A percentile compares a stretch with the other conserved stretches of the same genome.
phyloP scores from a whole-genome alignment of 495 filamentous ascomycete species.

The Aspergillus mulundensis region DNA sequence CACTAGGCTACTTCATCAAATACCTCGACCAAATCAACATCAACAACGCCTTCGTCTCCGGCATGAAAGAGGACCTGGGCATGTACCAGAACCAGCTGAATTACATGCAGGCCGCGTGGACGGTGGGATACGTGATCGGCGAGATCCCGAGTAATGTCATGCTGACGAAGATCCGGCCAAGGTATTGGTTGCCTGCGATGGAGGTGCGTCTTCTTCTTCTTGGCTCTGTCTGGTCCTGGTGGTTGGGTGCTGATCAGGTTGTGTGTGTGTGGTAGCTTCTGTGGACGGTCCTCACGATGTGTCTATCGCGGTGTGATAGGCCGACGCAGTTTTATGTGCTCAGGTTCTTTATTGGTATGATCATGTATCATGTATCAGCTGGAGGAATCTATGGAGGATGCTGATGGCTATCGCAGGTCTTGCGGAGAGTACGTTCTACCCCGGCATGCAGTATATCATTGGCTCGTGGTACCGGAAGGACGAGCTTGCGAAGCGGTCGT shows the following conservation, averaged over 20 bases:
- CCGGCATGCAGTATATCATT: slow-evolving; percentile 45
- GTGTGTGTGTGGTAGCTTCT: too few species aligned
- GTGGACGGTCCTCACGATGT: slow-evolving; percentile 53
- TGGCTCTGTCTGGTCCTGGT: too few species aligned
- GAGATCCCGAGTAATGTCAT: slow-evolving; percentile 60
- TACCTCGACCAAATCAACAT: slow-evolving; percentile 56
- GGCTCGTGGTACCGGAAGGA: slow-evolving; percentile 51
- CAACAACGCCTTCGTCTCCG: slow-evolving; percentile 51
- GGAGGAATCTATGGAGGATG: not conserved
- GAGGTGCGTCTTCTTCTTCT: slow-evolving; percentile 26
- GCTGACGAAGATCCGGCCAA: slow-evolving; percentile 50
- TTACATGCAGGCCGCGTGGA: slow-evolving; percentile 54
- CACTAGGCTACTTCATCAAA: slow-evolving; percentile 59
- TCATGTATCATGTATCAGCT: too few species aligned
- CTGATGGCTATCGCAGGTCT: slow-evolving; percentile 26
- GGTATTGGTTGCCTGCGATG: slow-evolving; percentile 55
- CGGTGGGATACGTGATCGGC: slow-evolving; percentile 60
- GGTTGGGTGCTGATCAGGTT: too few species aligned
- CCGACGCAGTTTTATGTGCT: slow-evolving; percentile 51
- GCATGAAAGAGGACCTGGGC: slow-evolving; percentile 56
- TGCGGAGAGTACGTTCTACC: slow-evolving; percentile 44
- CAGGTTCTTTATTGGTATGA: slow-evolving; percentile 55
- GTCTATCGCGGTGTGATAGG: slow-evolving; percentile 42
- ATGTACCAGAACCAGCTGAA: slow-evolving; percentile 52
- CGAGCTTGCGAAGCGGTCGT: slow-evolving; percentile 55